Conservation (phyloP, 78 protist genomes). For the Anaeramoeba flamelloides region DNA sequence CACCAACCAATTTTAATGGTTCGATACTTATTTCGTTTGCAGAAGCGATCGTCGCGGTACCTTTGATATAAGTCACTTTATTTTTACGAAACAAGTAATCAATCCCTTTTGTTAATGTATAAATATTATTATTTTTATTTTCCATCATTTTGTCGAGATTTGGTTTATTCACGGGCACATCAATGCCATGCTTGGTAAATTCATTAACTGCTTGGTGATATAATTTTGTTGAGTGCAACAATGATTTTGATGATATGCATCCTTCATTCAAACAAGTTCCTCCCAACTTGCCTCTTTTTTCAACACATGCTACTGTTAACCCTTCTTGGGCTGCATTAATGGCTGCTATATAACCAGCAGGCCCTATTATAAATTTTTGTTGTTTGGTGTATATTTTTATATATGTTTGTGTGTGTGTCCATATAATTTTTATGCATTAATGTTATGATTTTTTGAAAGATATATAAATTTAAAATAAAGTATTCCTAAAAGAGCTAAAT, state of each 20-base stretch:
- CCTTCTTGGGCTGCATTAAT: constrained; percentile 32
- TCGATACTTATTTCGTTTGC: no score
- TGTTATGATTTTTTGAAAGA: no score
- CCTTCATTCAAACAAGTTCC: constrained; percentile 99
- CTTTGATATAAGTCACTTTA: constrained; percentile 17
- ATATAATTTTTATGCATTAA: no score
- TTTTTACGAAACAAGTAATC: constrained; percentile 87
- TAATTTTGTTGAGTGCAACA: constrained; percentile 82
- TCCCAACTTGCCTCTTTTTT: constrained; percentile 22
- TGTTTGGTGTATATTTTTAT: no score
- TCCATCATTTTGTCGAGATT: neutral
- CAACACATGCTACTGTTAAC: neutral
- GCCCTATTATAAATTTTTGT: no score
- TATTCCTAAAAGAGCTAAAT: no score
- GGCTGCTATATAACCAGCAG: constrained; percentile 98
- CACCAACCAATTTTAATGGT: neutral
- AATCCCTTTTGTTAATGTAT: constrained; percentile 64
- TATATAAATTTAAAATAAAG: no score
- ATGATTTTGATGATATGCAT: constrained; percentile 97
- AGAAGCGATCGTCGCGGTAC: neutral
- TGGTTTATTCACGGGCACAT: neutral
- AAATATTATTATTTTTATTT: constrained; percentile 24
- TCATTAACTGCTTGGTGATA: constrained; percentile 56
- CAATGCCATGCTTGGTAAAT: constrained; percentile 50
- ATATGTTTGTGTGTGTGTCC: no score